Evolutionary conservation across 1,284 basidiomycete genomes (phyloP), one percentile per base, ranked within the genome.

Genomic region (Apiotrichum gracile): DNA sequence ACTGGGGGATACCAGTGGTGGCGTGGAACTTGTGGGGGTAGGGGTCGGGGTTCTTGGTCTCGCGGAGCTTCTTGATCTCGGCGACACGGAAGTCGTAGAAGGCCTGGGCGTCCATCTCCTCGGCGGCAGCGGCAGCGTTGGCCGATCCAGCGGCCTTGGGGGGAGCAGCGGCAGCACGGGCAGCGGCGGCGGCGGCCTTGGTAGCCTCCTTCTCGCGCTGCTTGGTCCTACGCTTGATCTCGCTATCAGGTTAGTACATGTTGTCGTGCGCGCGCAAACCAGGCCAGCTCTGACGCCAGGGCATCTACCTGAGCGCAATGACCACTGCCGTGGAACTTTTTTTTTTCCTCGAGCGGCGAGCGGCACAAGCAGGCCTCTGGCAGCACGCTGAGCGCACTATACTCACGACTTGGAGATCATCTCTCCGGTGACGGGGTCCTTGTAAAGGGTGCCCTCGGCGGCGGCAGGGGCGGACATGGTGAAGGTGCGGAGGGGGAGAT

Each of bases 11-110:
- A n/a, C 88, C 89, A 60, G 79, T 79, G 45, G 86, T 80, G 40
- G 96, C 92, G 67, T 96, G 76, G 79, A 98, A 99, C 83, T 99
- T 99, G 85, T 99, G 96, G 21, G 96, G 94, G 79, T 98, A 99
- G 4, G 96, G 94, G 72, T 94, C 90, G 6, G 91, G 91, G 29
- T 83, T 77, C 74, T 87, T 85, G 44, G 88, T 87, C 72, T 87
- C 82, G 74, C 91, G 86, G 57, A 98, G 82, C 65, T 85, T 84
- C 64, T 85, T 83, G 67, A 99, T 92, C 67, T 88, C 85, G 54
- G 91, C 84, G 45, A 85, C 88, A 64, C 96, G 85, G 61, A 92
- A 80, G 75, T 97, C 92, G 75, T 88, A 94, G 81, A 97, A 99
- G 87, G 96, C 91, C 61, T 69, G 67, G 24, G 77, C 70, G 42